phyloP scores from a whole-genome alignment of 2,329 filamentous ascomycete species.

The Fusarium paranaense region DNA sequence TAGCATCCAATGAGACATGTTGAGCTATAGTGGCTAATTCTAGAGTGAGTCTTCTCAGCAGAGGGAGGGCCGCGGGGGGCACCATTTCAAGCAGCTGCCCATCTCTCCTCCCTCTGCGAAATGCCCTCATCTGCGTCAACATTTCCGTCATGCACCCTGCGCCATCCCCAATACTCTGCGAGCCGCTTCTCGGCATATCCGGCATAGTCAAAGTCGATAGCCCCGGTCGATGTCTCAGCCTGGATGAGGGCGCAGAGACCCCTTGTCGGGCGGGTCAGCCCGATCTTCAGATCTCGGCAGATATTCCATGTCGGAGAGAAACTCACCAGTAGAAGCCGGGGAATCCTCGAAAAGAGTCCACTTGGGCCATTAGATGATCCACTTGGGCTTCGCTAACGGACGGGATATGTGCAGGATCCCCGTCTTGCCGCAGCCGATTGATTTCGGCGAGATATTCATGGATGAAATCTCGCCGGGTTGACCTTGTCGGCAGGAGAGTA shows the following conservation, averaged over 20 bases:
- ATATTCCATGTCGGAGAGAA: background rate
- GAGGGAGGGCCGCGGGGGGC: background rate
- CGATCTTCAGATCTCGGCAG: background rate
- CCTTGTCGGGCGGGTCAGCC: constrained; percentile 25
- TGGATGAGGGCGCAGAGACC: constrained; percentile 40
- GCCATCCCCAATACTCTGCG: constrained; percentile 36
- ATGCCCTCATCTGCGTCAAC: background rate
- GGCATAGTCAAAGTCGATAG: constrained; percentile 39
- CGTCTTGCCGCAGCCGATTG: background rate
- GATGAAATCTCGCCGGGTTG: constrained; percentile 29
- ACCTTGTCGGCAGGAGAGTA: constrained; percentile 21
- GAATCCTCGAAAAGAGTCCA: constrained; percentile 35
- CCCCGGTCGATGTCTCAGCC: constrained; percentile 39
- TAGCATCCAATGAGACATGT: constrained; percentile 5
- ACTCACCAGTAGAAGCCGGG: constrained; percentile 42
- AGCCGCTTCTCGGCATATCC: constrained; percentile 37
- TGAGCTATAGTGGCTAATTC: background rate
- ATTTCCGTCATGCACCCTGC: constrained; percentile 7
- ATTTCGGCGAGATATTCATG: constrained; percentile 29
- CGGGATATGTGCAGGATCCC: constrained; percentile 2
- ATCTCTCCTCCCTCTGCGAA: constrained; percentile 21
- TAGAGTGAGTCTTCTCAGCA: background rate
- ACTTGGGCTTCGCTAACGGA: constrained; percentile 23
- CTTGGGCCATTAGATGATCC: constrained; percentile 28
- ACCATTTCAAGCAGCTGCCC: constrained; percentile 20